phyloP scores from a whole-genome alignment of 1,139 yeast species.

The Geotrichum cucujoidarum region DNA sequence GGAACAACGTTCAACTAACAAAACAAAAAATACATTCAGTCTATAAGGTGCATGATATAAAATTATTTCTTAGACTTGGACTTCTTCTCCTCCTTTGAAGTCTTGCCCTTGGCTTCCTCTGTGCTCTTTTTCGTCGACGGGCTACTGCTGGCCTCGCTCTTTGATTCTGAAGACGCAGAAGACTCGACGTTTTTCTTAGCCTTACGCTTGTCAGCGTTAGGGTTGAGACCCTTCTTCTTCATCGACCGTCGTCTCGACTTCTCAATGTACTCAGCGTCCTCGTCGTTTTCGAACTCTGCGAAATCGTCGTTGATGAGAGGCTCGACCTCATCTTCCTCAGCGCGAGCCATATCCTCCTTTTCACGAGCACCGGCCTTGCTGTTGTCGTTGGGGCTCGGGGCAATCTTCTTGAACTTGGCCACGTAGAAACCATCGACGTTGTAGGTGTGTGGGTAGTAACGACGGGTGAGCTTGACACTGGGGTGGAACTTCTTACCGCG shows the following conservation, averaged over 20 bases:
- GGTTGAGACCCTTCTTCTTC: conserved; percentile 79
- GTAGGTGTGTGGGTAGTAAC: conserved; percentile 97
- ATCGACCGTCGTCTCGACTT: conserved; percentile 66
- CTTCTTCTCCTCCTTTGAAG: conserved; percentile 2
- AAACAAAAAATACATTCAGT: neutral
- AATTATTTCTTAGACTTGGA: conserved; percentile 16
- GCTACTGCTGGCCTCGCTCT: too few relatives aligned
- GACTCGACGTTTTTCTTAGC: conserved; percentile 21
- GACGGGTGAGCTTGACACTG: conserved; percentile 71
- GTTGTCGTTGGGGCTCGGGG: conserved; percentile 59
- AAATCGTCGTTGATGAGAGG: conserved; percentile 83
- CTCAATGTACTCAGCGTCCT: conserved; percentile 70
- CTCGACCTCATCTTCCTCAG: conserved; percentile 68
- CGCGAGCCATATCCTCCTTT: conserved; percentile 73
- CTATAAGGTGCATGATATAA: conserved; percentile 2
- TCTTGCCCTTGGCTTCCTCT: neutral
- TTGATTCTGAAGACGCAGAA: too few relatives aligned
- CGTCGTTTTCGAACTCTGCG: conserved; percentile 71
- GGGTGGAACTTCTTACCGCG: conserved; percentile 89
- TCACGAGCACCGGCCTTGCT: conserved; percentile 87
- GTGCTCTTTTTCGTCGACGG: too few relatives aligned
- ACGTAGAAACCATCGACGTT: conserved; percentile 98
- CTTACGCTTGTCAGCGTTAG: conserved; percentile 41
- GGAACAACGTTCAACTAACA: neutral
- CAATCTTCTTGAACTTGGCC: conserved; percentile 90